Evolutionary conservation across 306 rosid genomes (phyloP), one percentile per base, ranked within the genome.

Genomic region (Dalbergia cultrata): DNA sequence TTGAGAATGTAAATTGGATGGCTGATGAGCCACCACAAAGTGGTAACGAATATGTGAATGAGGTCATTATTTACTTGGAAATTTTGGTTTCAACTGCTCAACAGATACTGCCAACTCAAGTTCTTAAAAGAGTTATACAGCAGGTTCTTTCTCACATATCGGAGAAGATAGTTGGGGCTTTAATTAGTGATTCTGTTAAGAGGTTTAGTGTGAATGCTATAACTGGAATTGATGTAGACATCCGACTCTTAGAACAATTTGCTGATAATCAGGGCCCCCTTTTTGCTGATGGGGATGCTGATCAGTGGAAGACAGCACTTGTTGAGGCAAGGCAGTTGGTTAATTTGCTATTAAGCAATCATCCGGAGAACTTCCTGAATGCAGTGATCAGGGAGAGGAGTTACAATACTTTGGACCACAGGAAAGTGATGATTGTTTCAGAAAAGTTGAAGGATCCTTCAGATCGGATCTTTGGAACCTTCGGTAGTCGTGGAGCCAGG

Each of bases 321-420:
- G 75, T 88, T 74, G 97, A 92, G 84, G 83, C 89, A 13, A 93
- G 96, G 88, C 99, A 96, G 78, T 75, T 96, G 85, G 72, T 83
- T 78, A 93, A 88, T 74, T 93, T 96, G 88, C 97, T 96, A 16
- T 75, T 87, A 60, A 96, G 97, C 89, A 93, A 91, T 82, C 93
- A 92, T 80, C 99, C 99, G 0, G 99, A 96, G 85, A 96, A 88
- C 85, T 96, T 88, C 79, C 87, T 96, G 81, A 93, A 96, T 81
- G 87, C 99, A 26, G 99, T 96, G 71, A 96, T 96, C 78, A 88
- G 99, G 80, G 99, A 93, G 89, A 90, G 97, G 86, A 93, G 97
- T 82, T 96, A 91, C 90, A 78, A 85, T 78, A 74, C 90, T 67
- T 83, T 95, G 84, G 99, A 96, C 85, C 76, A 89, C 91, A 86